Percentiles rank a stretch among this genome's conserved stretches.
Evolutionary conservation across 2,329 filamentous ascomycete species (phyloP).

Genomic region (Juglanconis juglandina): DNA sequence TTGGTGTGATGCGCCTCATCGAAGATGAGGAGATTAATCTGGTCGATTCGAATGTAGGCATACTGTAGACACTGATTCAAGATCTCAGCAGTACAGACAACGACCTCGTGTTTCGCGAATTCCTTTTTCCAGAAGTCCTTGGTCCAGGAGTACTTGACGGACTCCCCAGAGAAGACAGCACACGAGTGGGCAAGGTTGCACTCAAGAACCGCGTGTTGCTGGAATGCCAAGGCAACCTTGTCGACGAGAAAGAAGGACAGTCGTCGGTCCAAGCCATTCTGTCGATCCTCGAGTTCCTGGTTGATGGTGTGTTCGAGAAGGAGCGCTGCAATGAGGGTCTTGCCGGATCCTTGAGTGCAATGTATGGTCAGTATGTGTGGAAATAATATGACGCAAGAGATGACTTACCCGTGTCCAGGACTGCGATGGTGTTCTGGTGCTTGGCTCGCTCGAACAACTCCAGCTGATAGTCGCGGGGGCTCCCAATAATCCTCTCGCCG

Average conservation of each 20-base stretch:
- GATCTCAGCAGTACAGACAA: constrained; percentile 91
- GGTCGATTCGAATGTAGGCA: constrained; percentile 73
- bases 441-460: constrained; percentile 90
- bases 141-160: constrained; percentile 40
- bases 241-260: constrained; percentile 87
- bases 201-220: constrained; percentile 79
- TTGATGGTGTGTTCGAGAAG: constrained; percentile 74
- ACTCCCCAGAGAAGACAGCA: constrained; percentile 71
- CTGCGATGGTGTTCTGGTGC: constrained; percentile 80
- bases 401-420: constrained; percentile 75
- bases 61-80: constrained; percentile 74
- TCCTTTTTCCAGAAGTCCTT: constrained; percentile 50
- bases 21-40: constrained; percentile 88
- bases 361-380: constrained; percentile 11
- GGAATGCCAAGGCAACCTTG: constrained; percentile 84
- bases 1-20: constrained; percentile 97
- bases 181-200: constrained; percentile 77
- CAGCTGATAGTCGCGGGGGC: constrained; percentile 83
- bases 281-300: constrained; percentile 70
- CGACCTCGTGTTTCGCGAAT: constrained; percentile 66
- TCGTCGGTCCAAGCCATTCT: constrained; percentile 54
- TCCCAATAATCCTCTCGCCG: constrained; percentile 61
- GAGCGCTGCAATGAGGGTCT: constrained; percentile 91
- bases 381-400: neutral
- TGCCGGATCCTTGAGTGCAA: constrained; percentile 70